These are phyloP conservation scores for Hyaloscypha finlandica DNA, from an alignment of 495 filamentous ascomycete genomes.

Conservation along the genomic window DNA sequence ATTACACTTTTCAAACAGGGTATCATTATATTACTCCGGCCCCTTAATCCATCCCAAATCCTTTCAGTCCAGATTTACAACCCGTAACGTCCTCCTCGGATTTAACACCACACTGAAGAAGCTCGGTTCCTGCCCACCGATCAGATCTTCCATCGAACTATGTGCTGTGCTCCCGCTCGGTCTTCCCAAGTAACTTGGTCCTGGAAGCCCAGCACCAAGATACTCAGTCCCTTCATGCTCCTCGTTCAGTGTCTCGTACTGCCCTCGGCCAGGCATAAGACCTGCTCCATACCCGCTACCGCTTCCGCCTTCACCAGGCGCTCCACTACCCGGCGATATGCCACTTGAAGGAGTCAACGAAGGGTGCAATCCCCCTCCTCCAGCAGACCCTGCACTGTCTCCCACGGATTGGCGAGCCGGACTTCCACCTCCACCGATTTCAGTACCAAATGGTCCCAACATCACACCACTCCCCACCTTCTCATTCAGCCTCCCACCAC, in stretches of 20 bases:
- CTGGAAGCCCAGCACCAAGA: constrained; percentile 21
- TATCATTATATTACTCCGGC: constrained; percentile 6
- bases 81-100: constrained; percentile 69
- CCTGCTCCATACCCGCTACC: constrained; percentile 10
- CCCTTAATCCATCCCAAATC: constrained; percentile 7
- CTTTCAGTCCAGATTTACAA: constrained; percentile 56
- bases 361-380: constrained; percentile 18
- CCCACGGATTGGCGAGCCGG: background rate
- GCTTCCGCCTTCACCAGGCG: background rate
- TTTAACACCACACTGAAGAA: constrained; percentile 74
- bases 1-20: background rate
- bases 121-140: constrained; percentile 66
- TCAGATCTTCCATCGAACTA: constrained; percentile 48
- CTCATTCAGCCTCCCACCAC: constrained; percentile 15
- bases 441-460: constrained; percentile 28
- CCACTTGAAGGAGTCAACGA: constrained; percentile 8
- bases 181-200: background rate
- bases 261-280: constrained; percentile 10
- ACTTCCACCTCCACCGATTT: constrained; percentile 18
- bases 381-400: background rate
- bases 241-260: constrained; percentile 25
- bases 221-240: constrained; percentile 20
- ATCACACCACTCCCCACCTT: constrained; percentile 14
- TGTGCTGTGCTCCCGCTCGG: constrained; percentile 24
- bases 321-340: constrained; percentile 16